Conservation (phyloP, 805 yeast genomes). For the Cyberlindnera euphorbiiphila region DNA sequence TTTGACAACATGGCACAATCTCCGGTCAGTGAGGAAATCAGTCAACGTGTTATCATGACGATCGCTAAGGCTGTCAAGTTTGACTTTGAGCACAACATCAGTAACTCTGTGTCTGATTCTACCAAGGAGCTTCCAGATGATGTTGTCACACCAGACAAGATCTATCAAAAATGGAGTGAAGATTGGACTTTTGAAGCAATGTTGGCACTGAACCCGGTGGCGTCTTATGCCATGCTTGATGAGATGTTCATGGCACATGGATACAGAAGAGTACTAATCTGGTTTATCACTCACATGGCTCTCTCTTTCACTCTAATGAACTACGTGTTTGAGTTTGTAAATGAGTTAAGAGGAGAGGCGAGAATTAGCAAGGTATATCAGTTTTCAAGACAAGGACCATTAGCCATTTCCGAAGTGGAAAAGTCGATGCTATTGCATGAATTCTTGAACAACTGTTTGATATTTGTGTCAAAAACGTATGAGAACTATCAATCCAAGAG, state of each 20-base stretch:
- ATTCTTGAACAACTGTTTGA: constrained; percentile 54
- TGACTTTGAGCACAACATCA: constrained; percentile 35
- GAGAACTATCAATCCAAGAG: constrained; percentile 18
- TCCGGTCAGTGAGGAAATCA: constrained; percentile 27
- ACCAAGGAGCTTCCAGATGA: constrained; percentile 28
- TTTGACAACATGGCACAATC: constrained; percentile 28
- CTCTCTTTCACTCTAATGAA: constrained; percentile 53
- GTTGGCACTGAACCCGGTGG: constrained; percentile 45
- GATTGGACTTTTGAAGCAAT: constrained; percentile 48
- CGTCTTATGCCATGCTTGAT: constrained; percentile 56
- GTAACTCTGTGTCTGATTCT: constrained; percentile 21
- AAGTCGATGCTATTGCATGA: constrained; percentile 66
- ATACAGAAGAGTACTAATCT: constrained; percentile 56
- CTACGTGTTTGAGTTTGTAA: constrained; percentile 58
- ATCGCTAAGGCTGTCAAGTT: constrained; percentile 50
- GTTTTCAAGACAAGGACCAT: constrained; percentile 55
- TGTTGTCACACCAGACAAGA: constrained; percentile 43
- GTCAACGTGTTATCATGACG: constrained; percentile 42
- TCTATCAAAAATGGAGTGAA: constrained; percentile 44
- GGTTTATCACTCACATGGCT: constrained; percentile 64
- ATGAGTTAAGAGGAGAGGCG: constrained; percentile 51
- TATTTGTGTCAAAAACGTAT: constrained; percentile 37
- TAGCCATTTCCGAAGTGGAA: constrained; percentile 56
- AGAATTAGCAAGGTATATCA: constrained; percentile 24
- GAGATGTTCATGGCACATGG: constrained; percentile 71